These are phyloP conservation scores for Leccinum disarticulatum DNA, from an alignment of 768 basidiomycete species.

Conservation along the genomic window DNA sequence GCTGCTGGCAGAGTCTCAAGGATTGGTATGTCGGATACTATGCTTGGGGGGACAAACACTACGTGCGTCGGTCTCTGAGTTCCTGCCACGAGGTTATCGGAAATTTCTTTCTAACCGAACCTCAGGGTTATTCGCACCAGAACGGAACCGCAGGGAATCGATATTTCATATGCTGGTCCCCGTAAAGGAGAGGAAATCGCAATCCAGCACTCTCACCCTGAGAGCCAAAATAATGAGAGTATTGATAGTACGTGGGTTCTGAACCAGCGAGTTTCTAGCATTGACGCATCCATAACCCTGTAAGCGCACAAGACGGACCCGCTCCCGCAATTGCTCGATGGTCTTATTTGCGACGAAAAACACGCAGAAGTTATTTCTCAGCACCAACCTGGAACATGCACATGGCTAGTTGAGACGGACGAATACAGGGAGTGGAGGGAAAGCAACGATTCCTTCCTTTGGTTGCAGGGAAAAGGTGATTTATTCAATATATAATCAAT, in stretches of 20 bases:
- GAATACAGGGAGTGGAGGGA: conserved; percentile 1
- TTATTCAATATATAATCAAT: not conserved
- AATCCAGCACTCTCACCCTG: not conserved
- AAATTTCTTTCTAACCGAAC: not conserved
- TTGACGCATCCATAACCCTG: not conserved
- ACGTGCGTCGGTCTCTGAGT: not conserved
- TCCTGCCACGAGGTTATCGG: not conserved
- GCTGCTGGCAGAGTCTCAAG: not conserved
- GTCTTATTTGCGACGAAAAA: not conserved
- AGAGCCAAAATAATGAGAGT: not conserved
- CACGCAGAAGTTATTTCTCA: not conserved
- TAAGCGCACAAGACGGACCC: not conserved
- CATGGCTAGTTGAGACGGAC: conserved; percentile 3
- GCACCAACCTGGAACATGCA: conserved; percentile 8
- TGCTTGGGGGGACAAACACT: not conserved
- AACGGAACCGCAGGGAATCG: not conserved
- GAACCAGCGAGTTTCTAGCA: not conserved
- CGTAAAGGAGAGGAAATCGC: not conserved
- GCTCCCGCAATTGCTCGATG: conserved; percentile 1
- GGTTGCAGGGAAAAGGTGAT: conserved; percentile 9
- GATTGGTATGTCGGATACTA: not conserved
- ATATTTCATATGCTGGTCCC: not conserved
- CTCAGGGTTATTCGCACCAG: not conserved
- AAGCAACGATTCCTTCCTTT: conserved; percentile 1
- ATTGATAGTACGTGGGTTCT: not conserved